These are phyloP conservation scores for Bryum argenteum DNA, from an alignment of 225 moss, liverwort and hornwort species.

Conservation along the genomic window DNA sequence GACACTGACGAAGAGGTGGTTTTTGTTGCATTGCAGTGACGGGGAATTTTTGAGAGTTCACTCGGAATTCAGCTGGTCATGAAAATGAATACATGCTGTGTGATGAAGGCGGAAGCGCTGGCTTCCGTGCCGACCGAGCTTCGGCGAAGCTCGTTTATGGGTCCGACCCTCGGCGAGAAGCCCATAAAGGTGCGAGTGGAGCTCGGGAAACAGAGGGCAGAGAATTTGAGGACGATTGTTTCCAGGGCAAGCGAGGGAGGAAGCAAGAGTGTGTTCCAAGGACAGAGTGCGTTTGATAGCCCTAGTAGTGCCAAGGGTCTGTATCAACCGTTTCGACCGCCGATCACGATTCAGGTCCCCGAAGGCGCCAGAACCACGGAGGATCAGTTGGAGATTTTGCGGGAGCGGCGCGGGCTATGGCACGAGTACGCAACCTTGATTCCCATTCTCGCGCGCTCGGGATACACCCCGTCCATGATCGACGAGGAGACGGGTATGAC, in stretches of 20 bases:
- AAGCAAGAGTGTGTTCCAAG: constrained; percentile 69
- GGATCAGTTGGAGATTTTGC: constrained; percentile 72
- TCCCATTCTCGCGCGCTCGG: constrained; percentile 56
- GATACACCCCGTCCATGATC: constrained; percentile 78
- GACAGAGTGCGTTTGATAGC: too few species aligned
- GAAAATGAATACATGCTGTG: constrained; percentile 42
- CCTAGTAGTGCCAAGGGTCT: constrained; percentile 50
- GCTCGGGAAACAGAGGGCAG: not conserved
- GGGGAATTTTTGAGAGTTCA: not conserved
- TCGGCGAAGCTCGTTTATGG: constrained; percentile 1
- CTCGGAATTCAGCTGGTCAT: not conserved
- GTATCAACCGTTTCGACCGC: constrained; percentile 88
- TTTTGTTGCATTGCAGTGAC: constrained; percentile 19
- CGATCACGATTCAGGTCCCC: constrained; percentile 36
- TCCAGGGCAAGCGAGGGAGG: constrained; percentile 47
- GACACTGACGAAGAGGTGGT: too few species aligned
- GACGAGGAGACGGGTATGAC: constrained; percentile 86
- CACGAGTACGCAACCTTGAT: constrained; percentile 63
- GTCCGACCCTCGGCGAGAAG: constrained; percentile 19
- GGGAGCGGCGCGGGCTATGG: constrained; percentile 83
- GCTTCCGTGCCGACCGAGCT: constrained; percentile 16
- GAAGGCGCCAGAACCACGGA: constrained; percentile 54
- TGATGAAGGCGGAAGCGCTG: constrained; percentile 33
- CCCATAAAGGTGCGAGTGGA: constrained; percentile 24
- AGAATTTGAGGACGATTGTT: constrained; percentile 12